phyloP scores from a whole-genome alignment of 345 rosid species.

The Eucalyptus camaldulensis region DNA sequence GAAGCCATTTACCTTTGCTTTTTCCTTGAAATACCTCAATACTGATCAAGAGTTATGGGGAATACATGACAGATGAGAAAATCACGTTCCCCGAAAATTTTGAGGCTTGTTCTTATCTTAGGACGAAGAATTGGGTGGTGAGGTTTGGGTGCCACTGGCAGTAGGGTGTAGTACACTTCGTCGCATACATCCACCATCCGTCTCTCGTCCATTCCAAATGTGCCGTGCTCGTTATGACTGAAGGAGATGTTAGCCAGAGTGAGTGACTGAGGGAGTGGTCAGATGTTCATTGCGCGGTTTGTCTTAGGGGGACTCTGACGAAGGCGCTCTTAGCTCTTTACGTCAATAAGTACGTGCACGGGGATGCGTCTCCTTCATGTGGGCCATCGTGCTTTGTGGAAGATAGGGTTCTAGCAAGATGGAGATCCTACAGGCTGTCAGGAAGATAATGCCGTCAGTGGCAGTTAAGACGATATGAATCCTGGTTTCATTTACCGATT shows the following conservation, averaged over 20 bases:
- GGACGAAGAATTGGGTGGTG: conserved; percentile 65
- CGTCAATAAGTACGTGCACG: conserved; percentile 19
- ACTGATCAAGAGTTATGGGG: conserved; percentile 31
- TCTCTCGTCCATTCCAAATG: conserved; percentile 67
- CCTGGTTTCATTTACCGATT: not conserved
- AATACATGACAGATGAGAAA: conserved; percentile 30
- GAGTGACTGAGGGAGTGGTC: conserved; percentile 57
- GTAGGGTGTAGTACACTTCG: conserved; percentile 64
- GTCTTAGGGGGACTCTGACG: conserved; percentile 71
- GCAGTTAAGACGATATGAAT: not conserved
- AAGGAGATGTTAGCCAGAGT: conserved; percentile 12
- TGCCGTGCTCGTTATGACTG: conserved; percentile 47
- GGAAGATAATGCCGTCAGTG: conserved; percentile 14
- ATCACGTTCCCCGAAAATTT: conserved; percentile 32
- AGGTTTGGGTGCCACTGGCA: conserved; percentile 37
- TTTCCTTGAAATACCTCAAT: conserved; percentile 49
- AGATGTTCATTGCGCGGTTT: conserved; percentile 45
- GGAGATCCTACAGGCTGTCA: conserved; percentile 58
- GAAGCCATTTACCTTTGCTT: conserved; percentile 61
- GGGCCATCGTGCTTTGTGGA: conserved; percentile 35
- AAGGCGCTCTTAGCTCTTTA: conserved; percentile 33
- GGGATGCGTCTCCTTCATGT: conserved; percentile 15
- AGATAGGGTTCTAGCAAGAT: conserved; percentile 45
- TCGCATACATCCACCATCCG: conserved; percentile 70
- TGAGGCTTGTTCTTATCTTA: conserved; percentile 63